Evolutionary conservation across 345 rosid species (phyloP).

Genomic region (Eucalyptus dawsonii): DNA sequence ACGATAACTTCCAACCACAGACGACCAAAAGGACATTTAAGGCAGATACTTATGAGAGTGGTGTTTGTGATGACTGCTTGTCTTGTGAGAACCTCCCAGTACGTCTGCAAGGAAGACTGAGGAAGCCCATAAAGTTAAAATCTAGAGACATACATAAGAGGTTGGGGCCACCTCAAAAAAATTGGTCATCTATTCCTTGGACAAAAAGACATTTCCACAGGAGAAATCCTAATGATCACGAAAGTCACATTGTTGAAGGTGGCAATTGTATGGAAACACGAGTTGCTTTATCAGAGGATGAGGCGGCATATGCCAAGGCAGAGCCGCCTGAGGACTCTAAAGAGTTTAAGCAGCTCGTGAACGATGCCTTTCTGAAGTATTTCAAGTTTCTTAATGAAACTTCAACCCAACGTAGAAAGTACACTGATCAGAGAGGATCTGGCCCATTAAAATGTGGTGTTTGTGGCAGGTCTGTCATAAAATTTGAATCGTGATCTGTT

Average conservation of each 20-base stretch:
- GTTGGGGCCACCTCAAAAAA: neutral
- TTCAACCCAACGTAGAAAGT: conserved; percentile 17
- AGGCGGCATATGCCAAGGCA: neutral
- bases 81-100: neutral
- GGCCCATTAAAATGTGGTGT: conserved; percentile 23
- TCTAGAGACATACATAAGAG: neutral
- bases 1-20: neutral
- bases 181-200: neutral
- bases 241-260: neutral
- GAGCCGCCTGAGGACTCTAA: conserved; percentile 19
- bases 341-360: conserved; percentile 21
- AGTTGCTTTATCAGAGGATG: neutral
- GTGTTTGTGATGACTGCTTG: neutral
- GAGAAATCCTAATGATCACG: neutral
- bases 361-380: conserved; percentile 24
- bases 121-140: conserved; percentile 4
- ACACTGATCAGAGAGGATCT: conserved; percentile 9
- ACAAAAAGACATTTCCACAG: neutral
- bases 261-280: neutral
- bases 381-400: conserved; percentile 33
- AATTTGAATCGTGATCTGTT: neutral
- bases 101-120: neutral
- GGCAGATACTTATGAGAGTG: neutral
- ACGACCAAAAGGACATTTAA: neutral
- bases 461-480: conserved; percentile 34